These are phyloP conservation scores for Fusarium nisikadoi DNA, from an alignment of 2,329 filamentous ascomycete genomes.

Conservation along the genomic window DNA sequence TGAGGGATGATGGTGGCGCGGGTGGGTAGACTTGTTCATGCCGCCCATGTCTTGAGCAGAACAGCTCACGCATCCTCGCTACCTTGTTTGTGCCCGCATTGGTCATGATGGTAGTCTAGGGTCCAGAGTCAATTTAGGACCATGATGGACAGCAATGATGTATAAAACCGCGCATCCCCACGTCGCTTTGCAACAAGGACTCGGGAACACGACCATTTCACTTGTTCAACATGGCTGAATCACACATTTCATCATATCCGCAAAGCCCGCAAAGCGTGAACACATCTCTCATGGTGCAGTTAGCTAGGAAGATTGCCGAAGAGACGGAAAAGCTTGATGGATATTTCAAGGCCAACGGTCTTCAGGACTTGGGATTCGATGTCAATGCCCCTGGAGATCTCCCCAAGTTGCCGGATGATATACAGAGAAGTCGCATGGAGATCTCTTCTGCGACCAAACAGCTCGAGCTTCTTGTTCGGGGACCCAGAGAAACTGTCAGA, in stretches of 20 bases:
- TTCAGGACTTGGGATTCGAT: slow-evolving; percentile 58
- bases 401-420: slow-evolving; percentile 57
- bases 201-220: background rate
- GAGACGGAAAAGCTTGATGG: slow-evolving; percentile 62
- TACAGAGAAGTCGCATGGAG: slow-evolving; percentile 58
- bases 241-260: slow-evolving; percentile 51
- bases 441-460: slow-evolving; percentile 62
- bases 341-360: slow-evolving; percentile 56
- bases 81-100: slow-evolving; percentile 10
- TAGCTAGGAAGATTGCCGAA: slow-evolving; percentile 59
- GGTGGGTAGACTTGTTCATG: slow-evolving; percentile 10
- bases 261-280: slow-evolving; percentile 34
- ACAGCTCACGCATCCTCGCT: slow-evolving; percentile 5
- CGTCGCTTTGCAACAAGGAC: background rate
- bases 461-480: slow-evolving; percentile 59
- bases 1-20: slow-evolving; percentile 14
- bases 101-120: slow-evolving; percentile 6
- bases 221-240: slow-evolving; percentile 32
- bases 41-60: background rate
- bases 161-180: slow-evolving; percentile 28
- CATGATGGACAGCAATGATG: background rate
- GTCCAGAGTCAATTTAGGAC: slow-evolving; percentile 3
- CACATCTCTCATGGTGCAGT: slow-evolving; percentile 54
- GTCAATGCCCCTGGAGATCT: slow-evolving; percentile 58
- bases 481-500: slow-evolving; percentile 61